phyloP scores from a whole-genome alignment of 441 rosid species.

The Metrosideros polymorpha region DNA sequence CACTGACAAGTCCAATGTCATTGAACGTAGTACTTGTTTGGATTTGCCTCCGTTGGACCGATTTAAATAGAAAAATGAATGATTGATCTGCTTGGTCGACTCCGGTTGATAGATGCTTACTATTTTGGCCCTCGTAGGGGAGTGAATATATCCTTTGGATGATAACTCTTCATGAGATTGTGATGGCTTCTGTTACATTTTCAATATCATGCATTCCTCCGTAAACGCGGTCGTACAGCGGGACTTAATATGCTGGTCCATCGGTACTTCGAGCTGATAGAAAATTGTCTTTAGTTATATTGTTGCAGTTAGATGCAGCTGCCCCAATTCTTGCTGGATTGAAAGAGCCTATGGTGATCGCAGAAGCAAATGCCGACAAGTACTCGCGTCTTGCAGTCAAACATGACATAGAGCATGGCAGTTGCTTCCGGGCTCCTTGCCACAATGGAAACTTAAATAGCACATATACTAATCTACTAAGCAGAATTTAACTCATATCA shows the following conservation, averaged over 20 bases:
- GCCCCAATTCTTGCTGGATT: constrained; percentile 58
- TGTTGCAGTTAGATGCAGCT: constrained; percentile 66
- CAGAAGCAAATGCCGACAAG: constrained; percentile 76
- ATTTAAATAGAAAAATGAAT: background rate
- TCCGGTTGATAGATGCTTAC: background rate
- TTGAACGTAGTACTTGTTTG: background rate
- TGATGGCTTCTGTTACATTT: background rate
- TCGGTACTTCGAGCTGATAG: background rate
- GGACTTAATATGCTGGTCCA: background rate
- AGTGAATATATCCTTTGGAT: background rate
- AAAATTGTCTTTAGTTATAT: background rate
- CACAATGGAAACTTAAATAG: background rate
- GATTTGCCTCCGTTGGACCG: background rate
- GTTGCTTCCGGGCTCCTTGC: background rate
- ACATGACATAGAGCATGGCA: constrained; percentile 43
- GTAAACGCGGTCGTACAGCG: background rate
- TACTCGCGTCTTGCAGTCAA: constrained; percentile 50
- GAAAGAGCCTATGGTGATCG: constrained; percentile 57
- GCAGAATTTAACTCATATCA: background rate
- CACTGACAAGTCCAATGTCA: background rate
- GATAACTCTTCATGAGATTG: background rate
- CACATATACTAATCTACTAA: background rate
- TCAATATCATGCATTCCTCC: background rate
- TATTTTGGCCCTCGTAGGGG: background rate
- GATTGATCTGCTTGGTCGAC: background rate